A percentile compares a stretch with the other conserved stretches of the same genome.
Evolutionary conservation across 2,329 filamentous ascomycete genomes (phyloP).

Genomic region (Cercospora brassicicola): DNA sequence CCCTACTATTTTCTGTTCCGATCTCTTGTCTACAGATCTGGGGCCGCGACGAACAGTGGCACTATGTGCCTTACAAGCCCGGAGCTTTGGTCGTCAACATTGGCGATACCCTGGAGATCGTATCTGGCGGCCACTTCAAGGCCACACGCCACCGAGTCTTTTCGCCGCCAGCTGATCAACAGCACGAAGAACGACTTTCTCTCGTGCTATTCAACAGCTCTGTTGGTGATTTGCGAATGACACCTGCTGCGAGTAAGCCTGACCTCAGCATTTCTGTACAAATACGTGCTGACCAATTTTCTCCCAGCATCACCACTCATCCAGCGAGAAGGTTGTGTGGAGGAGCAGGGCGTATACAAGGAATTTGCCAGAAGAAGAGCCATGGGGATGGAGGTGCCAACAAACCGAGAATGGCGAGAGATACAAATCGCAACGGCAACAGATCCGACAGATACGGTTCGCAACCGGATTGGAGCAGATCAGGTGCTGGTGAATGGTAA

Average conservation of each 20-base stretch:
- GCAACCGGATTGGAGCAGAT: constrained; percentile 46
- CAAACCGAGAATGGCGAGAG: constrained; percentile 52
- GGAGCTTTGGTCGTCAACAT: constrained; percentile 44
- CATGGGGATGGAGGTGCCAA: constrained; percentile 47
- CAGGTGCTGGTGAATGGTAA: constrained; percentile 49
- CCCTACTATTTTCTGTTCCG: constrained; percentile 43
- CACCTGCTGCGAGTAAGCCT: constrained; percentile 39
- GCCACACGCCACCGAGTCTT: constrained; percentile 52
- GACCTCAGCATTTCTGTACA: not conserved
- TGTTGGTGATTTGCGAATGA: constrained; percentile 47
- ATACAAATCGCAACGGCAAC: constrained; percentile 48
- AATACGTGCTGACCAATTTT: constrained; percentile 17
- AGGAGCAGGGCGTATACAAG: constrained; percentile 49
- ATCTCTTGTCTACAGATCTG: constrained; percentile 44
- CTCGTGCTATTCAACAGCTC: constrained; percentile 45
- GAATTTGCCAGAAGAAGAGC: constrained; percentile 49
- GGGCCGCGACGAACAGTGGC: constrained; percentile 42
- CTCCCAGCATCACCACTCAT: constrained; percentile 39
- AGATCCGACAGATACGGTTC: constrained; percentile 41
- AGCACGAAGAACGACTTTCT: constrained; percentile 42
- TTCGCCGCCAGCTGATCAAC: constrained; percentile 49
- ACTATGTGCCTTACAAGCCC: constrained; percentile 42
- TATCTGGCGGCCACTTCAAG: constrained; percentile 48
- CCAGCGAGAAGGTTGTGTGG: constrained; percentile 47
- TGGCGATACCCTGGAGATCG: constrained; percentile 42